These are phyloP conservation scores for Tylopilus sp. DNA, from an alignment of 768 basidiomycete genomes.

Conservation along the genomic window DNA sequence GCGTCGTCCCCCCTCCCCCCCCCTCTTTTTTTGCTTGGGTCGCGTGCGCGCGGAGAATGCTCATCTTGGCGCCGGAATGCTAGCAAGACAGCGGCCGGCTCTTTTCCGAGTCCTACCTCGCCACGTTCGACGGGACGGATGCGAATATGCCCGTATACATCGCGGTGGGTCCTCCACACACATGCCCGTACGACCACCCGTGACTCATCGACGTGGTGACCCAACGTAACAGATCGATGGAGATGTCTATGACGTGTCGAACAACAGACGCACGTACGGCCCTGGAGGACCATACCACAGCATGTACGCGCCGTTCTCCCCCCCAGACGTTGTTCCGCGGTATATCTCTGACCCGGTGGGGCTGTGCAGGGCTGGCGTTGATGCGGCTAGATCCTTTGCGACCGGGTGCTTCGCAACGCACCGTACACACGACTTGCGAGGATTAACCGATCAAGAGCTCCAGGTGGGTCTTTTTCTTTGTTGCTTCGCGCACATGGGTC, in stretches of 20 bases:
- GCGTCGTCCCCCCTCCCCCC: slow-evolving; percentile 14
- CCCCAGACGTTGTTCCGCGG: slow-evolving; percentile 8
- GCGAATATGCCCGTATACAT: slow-evolving; percentile 72
- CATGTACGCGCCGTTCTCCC: slow-evolving; percentile 43
- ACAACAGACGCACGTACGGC: slow-evolving; percentile 72
- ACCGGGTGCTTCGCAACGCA: slow-evolving; percentile 93
- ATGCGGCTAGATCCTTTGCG: slow-evolving; percentile 89
- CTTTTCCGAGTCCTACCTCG: slow-evolving; percentile 71
- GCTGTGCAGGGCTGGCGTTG: slow-evolving; percentile 65
- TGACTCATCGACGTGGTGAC: slow-evolving; percentile 6
- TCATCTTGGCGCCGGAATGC: neutral
- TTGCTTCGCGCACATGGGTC: neutral
- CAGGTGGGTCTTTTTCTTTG: slow-evolving; percentile 44
- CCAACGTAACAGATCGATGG: slow-evolving; percentile 68
- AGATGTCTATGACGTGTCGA: slow-evolving; percentile 90
- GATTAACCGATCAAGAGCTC: slow-evolving; percentile 67
- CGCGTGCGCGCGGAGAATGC: too few relatives aligned
- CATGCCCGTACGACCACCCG: neutral
- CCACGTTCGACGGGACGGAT: slow-evolving; percentile 68
- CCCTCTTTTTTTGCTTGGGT: neutral
- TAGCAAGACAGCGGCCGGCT: slow-evolving; percentile 55
- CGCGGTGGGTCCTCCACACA: slow-evolving; percentile 51
- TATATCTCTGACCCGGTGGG: slow-evolving; percentile 20
- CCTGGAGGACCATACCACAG: slow-evolving; percentile 82
- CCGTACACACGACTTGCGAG: slow-evolving; percentile 87